These are phyloP conservation scores for Dendrocalamus sinicus DNA, from an alignment of 176 grass and related monocot genomes.

Conservation along the genomic window DNA sequence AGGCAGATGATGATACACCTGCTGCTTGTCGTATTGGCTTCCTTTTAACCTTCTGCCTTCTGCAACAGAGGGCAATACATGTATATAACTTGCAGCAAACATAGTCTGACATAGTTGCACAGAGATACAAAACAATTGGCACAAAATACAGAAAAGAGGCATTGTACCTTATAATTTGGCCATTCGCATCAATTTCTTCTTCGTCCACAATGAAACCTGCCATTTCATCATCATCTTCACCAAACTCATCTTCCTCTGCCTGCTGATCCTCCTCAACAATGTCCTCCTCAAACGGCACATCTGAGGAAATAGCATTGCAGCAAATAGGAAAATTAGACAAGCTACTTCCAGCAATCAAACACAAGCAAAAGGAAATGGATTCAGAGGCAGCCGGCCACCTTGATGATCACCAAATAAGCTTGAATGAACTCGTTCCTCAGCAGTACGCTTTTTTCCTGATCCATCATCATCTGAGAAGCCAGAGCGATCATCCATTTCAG, in stretches of 20 bases:
- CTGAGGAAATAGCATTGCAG: conserved; percentile 47
- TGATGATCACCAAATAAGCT: conserved; percentile 90
- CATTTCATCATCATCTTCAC: conserved; percentile 97
- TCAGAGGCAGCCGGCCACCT: conserved; percentile 47
- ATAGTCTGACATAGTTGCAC: not conserved
- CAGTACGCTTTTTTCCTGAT: conserved; percentile 61
- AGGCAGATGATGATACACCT: conserved; percentile 86
- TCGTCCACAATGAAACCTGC: conserved; percentile 95
- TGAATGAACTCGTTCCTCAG: conserved; percentile 79
- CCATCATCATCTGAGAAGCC: conserved; percentile 79
- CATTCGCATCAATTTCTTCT: conserved; percentile 85
- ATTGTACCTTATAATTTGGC: conserved; percentile 73
- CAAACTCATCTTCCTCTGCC: conserved; percentile 65
- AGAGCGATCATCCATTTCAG: conserved; percentile 57
- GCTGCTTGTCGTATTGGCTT: conserved; percentile 72
- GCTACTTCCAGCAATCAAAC: not conserved
- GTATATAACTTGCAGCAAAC: not conserved
- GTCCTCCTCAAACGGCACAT: conserved; percentile 74
- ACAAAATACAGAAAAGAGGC: conserved; percentile 3
- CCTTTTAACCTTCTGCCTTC: conserved; percentile 69
- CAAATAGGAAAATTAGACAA: conserved; percentile 27
- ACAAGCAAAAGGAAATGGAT: not conserved
- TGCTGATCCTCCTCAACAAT: conserved; percentile 73
- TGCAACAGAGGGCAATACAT: not conserved
- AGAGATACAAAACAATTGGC: not conserved